Percentiles rank a stretch among this genome's conserved stretches.
Conservation (phyloP, 2,329 filamentous ascomycete species). For the Aspergillus pseudoglaucus region DNA sequence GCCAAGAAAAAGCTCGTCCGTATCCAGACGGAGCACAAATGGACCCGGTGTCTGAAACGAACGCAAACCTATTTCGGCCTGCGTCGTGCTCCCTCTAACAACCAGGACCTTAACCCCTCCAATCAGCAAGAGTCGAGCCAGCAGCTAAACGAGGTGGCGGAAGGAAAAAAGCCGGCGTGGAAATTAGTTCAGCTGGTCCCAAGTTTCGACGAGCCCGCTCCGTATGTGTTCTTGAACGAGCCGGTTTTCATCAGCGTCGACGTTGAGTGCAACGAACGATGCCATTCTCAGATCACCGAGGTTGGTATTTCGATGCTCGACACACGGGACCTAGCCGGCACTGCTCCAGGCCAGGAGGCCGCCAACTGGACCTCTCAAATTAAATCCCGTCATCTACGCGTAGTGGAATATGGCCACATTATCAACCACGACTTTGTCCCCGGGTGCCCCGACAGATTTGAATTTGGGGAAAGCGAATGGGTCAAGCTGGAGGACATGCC, state of each 20-base stretch:
- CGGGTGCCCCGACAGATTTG: constrained; percentile 74
- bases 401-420: constrained; percentile 61
- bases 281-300: constrained; percentile 67
- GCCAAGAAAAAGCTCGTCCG: constrained; percentile 47
- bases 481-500: constrained; percentile 43
- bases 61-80: constrained; percentile 57
- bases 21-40: constrained; percentile 45
- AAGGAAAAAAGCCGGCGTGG: constrained; percentile 9
- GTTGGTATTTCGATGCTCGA: constrained; percentile 79
- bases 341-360: constrained; percentile 57
- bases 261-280: constrained; percentile 70
- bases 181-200: constrained; percentile 23
- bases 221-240: constrained; percentile 46
- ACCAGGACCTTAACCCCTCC: neutral
- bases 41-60: constrained; percentile 54
- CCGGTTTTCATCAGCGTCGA: constrained; percentile 74
- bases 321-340: constrained; percentile 50
- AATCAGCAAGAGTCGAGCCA: constrained; percentile 16
- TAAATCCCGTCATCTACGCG: constrained; percentile 66
- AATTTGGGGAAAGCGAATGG: constrained; percentile 56
- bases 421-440: constrained; percentile 62
- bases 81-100: neutral
- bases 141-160: neutral
- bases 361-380: constrained; percentile 63
- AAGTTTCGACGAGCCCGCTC: constrained; percentile 40